A percentile compares a stretch with the other conserved stretches of the same genome.
phyloP scores from a whole-genome alignment of 2,329 filamentous ascomycete species.

The Diaporthe helianthi region DNA sequence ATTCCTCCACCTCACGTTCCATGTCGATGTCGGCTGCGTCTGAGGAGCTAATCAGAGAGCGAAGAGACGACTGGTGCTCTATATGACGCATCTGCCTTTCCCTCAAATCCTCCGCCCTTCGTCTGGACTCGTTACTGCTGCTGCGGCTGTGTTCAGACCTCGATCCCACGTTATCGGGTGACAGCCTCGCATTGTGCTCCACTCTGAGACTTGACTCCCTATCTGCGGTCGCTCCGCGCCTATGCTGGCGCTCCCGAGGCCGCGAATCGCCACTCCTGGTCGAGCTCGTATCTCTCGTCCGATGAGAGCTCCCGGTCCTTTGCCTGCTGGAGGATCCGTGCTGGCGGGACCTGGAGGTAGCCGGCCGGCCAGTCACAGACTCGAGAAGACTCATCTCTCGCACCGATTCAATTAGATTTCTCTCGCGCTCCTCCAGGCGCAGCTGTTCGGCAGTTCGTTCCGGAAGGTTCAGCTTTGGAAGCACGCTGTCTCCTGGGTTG shows the following conservation, averaged over 20 bases:
- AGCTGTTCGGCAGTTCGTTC: slow-evolving; percentile 61
- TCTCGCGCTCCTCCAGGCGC: slow-evolving; percentile 69
- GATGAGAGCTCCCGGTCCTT: slow-evolving; percentile 35
- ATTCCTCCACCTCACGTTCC: slow-evolving; percentile 87
- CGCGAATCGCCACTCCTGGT: slow-evolving; percentile 43
- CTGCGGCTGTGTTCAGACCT: slow-evolving; percentile 46
- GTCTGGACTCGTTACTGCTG: slow-evolving; percentile 54
- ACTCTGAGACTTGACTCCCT: slow-evolving; percentile 42
- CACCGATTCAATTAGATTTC: slow-evolving; percentile 73
- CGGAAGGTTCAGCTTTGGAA: slow-evolving; percentile 66
- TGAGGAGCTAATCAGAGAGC: slow-evolving; percentile 82
- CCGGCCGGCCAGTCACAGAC: slow-evolving; percentile 56
- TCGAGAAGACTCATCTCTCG: slow-evolving; percentile 77
- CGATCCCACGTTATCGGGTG: slow-evolving; percentile 45
- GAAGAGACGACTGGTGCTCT: slow-evolving; percentile 88
- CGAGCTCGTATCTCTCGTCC: slow-evolving; percentile 39
- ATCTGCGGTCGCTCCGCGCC: slow-evolving; percentile 42
- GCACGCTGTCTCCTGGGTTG: slow-evolving; percentile 79
- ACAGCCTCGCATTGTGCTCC: slow-evolving; percentile 48
- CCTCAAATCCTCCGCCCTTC: slow-evolving; percentile 48
- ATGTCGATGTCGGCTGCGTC: slow-evolving; percentile 80
- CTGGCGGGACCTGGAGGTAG: slow-evolving; percentile 39
- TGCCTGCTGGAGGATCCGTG: slow-evolving; percentile 37
- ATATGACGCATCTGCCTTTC: slow-evolving; percentile 63
- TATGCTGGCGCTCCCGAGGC: slow-evolving; percentile 39